These are phyloP conservation scores for Clausena lansium DNA, from an alignment of 345 rosid genomes.

Conservation along the genomic window DNA sequence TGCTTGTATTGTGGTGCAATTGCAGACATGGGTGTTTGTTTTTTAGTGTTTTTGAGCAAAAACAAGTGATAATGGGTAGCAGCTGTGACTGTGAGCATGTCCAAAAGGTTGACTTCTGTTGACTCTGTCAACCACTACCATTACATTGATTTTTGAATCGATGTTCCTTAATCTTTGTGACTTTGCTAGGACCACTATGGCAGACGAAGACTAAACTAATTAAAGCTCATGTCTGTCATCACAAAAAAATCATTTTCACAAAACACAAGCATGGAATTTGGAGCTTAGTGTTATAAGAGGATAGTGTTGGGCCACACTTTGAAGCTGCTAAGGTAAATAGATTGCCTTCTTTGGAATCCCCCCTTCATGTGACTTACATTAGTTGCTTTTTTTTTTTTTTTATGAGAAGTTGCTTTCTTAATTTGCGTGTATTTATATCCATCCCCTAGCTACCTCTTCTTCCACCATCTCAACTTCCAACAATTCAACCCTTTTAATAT, in stretches of 20 bases:
- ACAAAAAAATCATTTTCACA: neutral
- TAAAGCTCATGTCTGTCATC: neutral
- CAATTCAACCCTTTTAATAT: neutral
- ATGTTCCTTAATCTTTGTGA: conserved; percentile 13
- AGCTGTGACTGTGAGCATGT: conserved; percentile 44
- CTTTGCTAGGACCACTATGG: conserved; percentile 31
- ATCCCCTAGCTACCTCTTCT: conserved; percentile 2
- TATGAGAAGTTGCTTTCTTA: neutral
- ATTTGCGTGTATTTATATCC: conserved; percentile 36
- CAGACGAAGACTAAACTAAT: conserved; percentile 25
- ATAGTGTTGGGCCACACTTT: conserved; percentile 12
- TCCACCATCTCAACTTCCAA: conserved; percentile 6
- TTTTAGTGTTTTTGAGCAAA: too few species aligned
- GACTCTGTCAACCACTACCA: conserved; percentile 28
- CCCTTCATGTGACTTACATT: conserved; percentile 18
- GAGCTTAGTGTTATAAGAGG: neutral
- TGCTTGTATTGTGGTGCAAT: conserved; percentile 26
- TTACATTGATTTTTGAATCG: conserved; percentile 19
- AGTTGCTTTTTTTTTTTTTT: neutral
- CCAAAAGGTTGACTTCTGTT: conserved; percentile 38
- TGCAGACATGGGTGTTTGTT: neutral
- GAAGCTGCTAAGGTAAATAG: neutral
- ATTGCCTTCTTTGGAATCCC: neutral
- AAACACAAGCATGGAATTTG: neutral
- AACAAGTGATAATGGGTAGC: conserved; percentile 29